phyloP scores from a whole-genome alignment of 305 asterid genomes.

The Coffea humblotiana region DNA sequence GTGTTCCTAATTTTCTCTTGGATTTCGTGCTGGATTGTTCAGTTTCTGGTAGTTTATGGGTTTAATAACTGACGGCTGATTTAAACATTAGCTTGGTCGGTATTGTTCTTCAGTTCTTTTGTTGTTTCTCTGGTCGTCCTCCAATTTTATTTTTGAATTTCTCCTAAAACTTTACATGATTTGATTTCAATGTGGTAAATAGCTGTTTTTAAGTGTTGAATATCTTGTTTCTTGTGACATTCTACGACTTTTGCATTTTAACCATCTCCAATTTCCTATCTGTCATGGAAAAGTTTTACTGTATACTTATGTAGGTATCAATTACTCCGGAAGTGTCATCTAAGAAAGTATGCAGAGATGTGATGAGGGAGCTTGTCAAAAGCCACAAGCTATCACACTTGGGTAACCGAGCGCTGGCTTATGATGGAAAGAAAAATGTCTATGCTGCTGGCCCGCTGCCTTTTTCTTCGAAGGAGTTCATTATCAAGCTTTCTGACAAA shows the following conservation, averaged over 20 bases:
- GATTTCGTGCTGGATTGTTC: neutral
- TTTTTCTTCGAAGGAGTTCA: conserved; percentile 63
- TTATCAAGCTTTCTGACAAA: conserved; percentile 37
- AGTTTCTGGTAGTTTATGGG: neutral
- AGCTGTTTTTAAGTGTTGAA: neutral
- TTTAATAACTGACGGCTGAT: neutral
- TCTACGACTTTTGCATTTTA: neutral
- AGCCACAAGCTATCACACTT: conserved; percentile 38
- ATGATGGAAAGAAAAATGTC: conserved; percentile 75
- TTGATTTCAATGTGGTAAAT: neutral
- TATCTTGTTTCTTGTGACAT: neutral
- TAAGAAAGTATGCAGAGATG: conserved; percentile 48
- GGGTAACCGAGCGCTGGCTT: conserved; percentile 47
- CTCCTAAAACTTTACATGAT: neutral
- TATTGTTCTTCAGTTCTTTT: no score
- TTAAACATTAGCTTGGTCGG: neutral
- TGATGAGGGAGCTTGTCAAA: conserved; percentile 33
- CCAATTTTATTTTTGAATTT: neutral
- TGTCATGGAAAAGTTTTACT: neutral
- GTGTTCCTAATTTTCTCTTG: neutral
- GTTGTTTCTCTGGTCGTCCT: neutral
- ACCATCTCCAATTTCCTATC: no score
- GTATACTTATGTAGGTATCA: conserved; percentile 39
- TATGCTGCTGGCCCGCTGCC: conserved; percentile 74
- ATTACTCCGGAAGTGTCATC: conserved; percentile 69